Base-by-base conservation (phyloP, 202 grass and related monocot genomes). In the Carex sylvatica region DNA sequence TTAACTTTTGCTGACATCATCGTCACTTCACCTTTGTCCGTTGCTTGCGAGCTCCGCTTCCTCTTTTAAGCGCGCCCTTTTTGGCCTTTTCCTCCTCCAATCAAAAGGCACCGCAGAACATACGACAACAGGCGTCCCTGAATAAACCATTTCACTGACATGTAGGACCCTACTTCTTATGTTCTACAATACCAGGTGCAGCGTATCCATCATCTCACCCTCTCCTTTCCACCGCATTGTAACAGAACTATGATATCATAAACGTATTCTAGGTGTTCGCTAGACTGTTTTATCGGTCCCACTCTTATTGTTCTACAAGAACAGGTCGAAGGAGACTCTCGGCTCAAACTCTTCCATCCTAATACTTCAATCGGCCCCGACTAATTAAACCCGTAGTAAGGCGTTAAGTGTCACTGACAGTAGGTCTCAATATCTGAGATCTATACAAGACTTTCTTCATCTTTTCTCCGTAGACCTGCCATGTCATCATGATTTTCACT, bases 51-150 rank as follows among this genome's bases (percentile, higher is more conserved):
- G 16, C 14, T 61, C 84, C 13, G 75, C 77, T 81, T 86, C 74
- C 89, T 88, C 3, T 84, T 82, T 84, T 80, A 81, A 63, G 83
- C 76, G 56, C 86, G 62, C 69, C 83, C 38, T 54, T 89, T 68
- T 13, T 13, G 0, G 61, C 40, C 87, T 91, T 88, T 88, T 31
- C 82, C 85, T 67, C 82, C 88, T 70, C 69, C 1, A 76, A 47
- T 87, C 11, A 89, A 87, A 87, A 91, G 65, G 75, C 79, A 68
- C 5, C 26, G 51, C 51, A 54, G 22, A 30, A 26, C 42, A 61
- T 53, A 35, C 49, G 53, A 23, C 70, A 73, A 22, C 70, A n/a
- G 8, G 38, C 40, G 11, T 22, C 22, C 40, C 14, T 26, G 8
- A 2, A 61, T 65, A 31, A 16, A 64, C 59, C 78, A 2, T 15